A percentile compares a stretch with the other conserved stretches of the same genome.
Conservation (phyloP, 345 rosid species). For the Linum tenue region DNA sequence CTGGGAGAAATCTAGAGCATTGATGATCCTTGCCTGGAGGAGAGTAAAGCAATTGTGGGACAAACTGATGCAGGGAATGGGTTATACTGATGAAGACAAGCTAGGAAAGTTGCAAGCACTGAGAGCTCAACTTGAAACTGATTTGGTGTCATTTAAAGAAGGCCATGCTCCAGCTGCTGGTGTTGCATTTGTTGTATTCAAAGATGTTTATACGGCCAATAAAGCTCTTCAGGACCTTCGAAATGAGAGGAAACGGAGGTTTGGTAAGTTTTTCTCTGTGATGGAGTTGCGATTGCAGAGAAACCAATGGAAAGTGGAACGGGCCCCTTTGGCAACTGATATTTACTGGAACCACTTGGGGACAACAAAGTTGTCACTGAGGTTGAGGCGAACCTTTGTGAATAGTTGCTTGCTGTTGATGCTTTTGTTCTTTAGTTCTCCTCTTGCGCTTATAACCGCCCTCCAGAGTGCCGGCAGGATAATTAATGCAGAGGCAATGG, state of each 20-base stretch:
- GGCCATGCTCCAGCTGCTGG: conserved; percentile 85
- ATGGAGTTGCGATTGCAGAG: conserved; percentile 78
- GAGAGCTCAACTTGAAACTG: conserved; percentile 68
- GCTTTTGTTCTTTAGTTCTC: conserved; percentile 89
- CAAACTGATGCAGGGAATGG: conserved; percentile 34
- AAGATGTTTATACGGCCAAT: conserved; percentile 91
- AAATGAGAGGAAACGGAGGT: conserved; percentile 65
- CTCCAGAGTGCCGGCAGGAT: conserved; percentile 76
- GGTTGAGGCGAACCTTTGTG: conserved; percentile 60
- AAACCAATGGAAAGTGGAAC: conserved; percentile 96
- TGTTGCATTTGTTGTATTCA: conserved; percentile 82
- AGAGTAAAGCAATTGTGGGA: conserved; percentile 36
- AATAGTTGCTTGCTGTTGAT: conserved; percentile 72
- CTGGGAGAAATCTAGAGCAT: conserved; percentile 18
- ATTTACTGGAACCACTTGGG: conserved; percentile 98
- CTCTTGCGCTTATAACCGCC: conserved; percentile 80
- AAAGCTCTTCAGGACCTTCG: conserved; percentile 82
- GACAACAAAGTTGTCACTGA: conserved; percentile 59
- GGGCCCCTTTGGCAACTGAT: conserved; percentile 92
- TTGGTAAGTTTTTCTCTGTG: conserved; percentile 81
- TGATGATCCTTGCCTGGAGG: conserved; percentile 26
- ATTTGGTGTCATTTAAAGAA: conserved; percentile 59
- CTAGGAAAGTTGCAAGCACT: conserved; percentile 63
- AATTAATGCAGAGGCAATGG: conserved; percentile 87
- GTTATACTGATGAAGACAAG: conserved; percentile 59